phyloP scores from a whole-genome alignment of 805 yeast genomes.

The Debaryomyces maramus region DNA sequence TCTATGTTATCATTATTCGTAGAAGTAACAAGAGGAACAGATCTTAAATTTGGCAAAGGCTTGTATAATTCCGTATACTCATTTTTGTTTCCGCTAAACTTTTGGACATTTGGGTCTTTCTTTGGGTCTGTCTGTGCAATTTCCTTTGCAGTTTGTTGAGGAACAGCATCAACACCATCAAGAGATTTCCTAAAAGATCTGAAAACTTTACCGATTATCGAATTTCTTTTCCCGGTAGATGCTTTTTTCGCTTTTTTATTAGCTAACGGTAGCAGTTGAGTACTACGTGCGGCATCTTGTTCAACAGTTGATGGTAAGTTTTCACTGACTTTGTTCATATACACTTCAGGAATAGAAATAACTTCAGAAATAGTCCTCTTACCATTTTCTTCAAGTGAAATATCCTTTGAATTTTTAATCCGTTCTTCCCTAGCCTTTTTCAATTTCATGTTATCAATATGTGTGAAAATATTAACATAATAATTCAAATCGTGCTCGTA shows the following conservation, averaged over 20 bases:
- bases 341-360: conserved; percentile 3
- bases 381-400: neutral
- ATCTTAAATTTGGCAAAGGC: neutral
- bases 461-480: conserved; percentile 7
- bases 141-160: neutral
- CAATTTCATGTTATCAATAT: conserved; percentile 1
- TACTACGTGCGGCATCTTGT: neutral
- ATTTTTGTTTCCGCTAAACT: neutral
- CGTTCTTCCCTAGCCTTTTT: conserved; percentile 1
- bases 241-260: neutral
- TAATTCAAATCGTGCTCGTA: conserved; percentile 18
- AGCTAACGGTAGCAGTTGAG: neutral
- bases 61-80: neutral
- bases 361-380: neutral
- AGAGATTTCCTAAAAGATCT: neutral
- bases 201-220: neutral
- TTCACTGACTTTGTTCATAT: neutral
- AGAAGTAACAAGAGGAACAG: too few relatives aligned
- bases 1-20: too few relatives aligned
- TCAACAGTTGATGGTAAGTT: neutral
- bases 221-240: neutral
- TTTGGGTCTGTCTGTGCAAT: neutral
- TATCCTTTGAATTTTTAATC: neutral
- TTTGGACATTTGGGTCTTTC: neutral
- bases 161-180: neutral